Evolutionary conservation across 257 asterid genomes (phyloP), one percentile per base, ranked within the genome.

Genomic region (Lithospermum erythrorhizon): DNA sequence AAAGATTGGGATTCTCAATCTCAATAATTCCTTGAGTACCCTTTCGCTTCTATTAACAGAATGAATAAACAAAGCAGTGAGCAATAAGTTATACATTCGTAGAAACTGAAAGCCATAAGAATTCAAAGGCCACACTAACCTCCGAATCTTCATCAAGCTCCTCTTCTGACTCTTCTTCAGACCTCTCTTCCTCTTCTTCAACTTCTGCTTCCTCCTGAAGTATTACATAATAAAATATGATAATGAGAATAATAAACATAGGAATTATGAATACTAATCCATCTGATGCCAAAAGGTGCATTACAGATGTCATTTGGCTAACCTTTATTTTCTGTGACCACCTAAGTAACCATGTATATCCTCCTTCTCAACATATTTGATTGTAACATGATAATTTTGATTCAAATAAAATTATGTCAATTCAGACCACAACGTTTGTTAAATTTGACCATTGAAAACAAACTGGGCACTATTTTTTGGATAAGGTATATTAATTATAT

Each of bases 1-100:
- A 81, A 79, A 79, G 53, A 78, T 89, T 89, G 21, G 97, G 97
- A 76, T 89, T 89, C 21, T 86, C 87, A 68, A 86, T 78, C 76
- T 81, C 77, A 81, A 89, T 86, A 47, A 82, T 68, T 53, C 93
- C 95, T 74, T 90, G 74, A 18, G 95, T 68, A 37, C 95, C 97
- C 74, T 90, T 90, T 24, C 35, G 72, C 80, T 87, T 84, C 94
- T 90, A 82, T 64, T 16, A n/a, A 45, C 62, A 73, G 63, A 63
- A 76, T 62, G 49, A 15, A 63, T 48, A 65, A 57, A 47, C 22
- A 65, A 89, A 58, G 25, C 1, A 61, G 22, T 30, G 2, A 24
- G 58, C 27, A 57, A 63, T 29, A 65, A 52, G 59, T 9, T 53
- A n/a, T 37, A 20, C 45, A 19, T 55, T 16, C 21, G 9, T 27